Conservation (phyloP, 2,329 filamentous ascomycete genomes). For the Zopfia rhizophila region DNA sequence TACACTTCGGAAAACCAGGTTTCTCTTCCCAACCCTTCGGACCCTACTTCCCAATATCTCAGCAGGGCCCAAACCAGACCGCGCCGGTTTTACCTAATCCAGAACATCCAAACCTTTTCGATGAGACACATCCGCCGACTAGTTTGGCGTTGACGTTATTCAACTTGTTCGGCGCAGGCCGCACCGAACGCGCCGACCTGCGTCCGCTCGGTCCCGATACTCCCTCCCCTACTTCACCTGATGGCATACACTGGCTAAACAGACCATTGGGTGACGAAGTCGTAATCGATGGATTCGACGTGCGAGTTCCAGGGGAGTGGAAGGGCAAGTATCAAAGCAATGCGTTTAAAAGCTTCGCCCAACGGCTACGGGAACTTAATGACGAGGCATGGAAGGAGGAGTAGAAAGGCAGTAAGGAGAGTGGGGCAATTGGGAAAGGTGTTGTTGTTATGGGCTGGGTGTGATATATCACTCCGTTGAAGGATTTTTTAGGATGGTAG, state of each 20-base stretch:
- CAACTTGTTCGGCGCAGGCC: slow-evolving; percentile 37
- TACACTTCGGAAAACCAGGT: slow-evolving; percentile 28
- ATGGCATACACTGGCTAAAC: slow-evolving; percentile 24
- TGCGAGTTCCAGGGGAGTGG: slow-evolving; percentile 37
- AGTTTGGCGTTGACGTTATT: slow-evolving; percentile 36
- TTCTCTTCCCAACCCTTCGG: slow-evolving; percentile 18
- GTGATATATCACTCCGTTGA: no score
- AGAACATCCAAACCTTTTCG: slow-evolving; percentile 40
- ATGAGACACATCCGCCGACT: slow-evolving; percentile 23
- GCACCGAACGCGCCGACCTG: slow-evolving; percentile 37
- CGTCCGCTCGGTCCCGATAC: slow-evolving; percentile 38
- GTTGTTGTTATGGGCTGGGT: slow-evolving; percentile 33
- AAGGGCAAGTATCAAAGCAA: slow-evolving; percentile 33
- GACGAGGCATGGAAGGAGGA: slow-evolving; percentile 27
- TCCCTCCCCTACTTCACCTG: slow-evolving; percentile 40
- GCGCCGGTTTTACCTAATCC: neutral
- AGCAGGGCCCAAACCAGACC: no score
- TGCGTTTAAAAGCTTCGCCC: slow-evolving; percentile 28
- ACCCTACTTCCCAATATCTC: slow-evolving; percentile 15
- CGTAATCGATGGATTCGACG: slow-evolving; percentile 41
- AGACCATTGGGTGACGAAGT: slow-evolving; percentile 39
- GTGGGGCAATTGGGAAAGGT: slow-evolving; percentile 34
- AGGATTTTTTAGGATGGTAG: no score
- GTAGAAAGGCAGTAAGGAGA: slow-evolving; percentile 21
- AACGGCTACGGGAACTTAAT: slow-evolving; percentile 28